Evolutionary conservation across 83 land plant genomes (phyloP), one percentile per base, ranked within the genome.

Genomic region (Thuja plicata): DNA sequence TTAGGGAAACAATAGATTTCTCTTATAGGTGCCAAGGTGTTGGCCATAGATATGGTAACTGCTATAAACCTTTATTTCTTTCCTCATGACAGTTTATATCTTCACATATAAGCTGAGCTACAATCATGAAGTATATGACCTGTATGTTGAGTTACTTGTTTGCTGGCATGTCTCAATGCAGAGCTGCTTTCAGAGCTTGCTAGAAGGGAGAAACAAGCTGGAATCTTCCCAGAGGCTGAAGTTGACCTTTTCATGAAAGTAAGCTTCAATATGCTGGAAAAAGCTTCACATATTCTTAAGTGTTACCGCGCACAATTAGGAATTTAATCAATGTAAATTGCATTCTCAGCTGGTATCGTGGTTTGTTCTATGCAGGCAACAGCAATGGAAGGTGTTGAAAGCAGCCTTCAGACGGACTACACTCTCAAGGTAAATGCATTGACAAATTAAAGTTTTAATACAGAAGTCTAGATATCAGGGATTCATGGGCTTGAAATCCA

Each of bases 141-240:
- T 41, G 41, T 21, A 80, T 80, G 41, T 80, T 7, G 48, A 80
- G 24, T 41, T 48, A 43, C n/a, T 24, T 21, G 12, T 40, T 80
- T 80, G 41, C 41, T 80, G 70, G 70, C 70, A 79, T 86, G 54
- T 71, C 70, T 79, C 12, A 57, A 35, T 50, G 27, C 62, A 95
- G 95, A 93, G 40, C 93, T 96, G n/a, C 81, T 95, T 17, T 41
- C 90, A 57, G 94, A 95, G 90, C 93, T 95, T 55, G 93, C 93
- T 60, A 94, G 90, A 79, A 93, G 97, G 73, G 97, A 95, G 89
- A 95, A 92, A 73, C 93, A 93, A 3, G 93, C 92, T 1, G 97
- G 97, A 2, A 95, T 95, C 27, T 88, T 91, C 27, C 97, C 97
- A 16, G 97, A 95, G 38, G 91, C 96, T 40, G 97, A 95, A 80